These are phyloP conservation scores for Candida tetrigidarum DNA, from an alignment of 1,139 yeast genomes.

Conservation along the genomic window DNA sequence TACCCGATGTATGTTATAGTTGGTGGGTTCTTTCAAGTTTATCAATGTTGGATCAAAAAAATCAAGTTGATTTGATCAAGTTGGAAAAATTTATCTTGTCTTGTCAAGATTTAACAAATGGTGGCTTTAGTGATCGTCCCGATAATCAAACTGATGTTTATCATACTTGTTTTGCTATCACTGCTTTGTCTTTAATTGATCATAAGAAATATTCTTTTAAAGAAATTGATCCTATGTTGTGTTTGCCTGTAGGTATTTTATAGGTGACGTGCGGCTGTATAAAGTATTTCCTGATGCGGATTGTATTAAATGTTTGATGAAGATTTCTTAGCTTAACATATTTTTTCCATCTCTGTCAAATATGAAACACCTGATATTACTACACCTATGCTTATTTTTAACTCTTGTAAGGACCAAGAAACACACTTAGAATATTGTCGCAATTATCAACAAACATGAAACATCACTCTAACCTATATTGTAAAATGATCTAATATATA, in stretches of 20 bases:
- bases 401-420: too few relatives aligned
- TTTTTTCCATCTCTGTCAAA: not conserved
- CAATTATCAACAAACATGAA: constrained; percentile 1
- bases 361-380: not conserved
- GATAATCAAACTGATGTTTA: constrained; percentile 92
- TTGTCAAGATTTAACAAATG: constrained; percentile 78
- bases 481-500: too few relatives aligned
- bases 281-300: not conserved
- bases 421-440: not conserved
- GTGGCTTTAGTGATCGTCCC: constrained; percentile 93
- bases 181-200: constrained; percentile 81
- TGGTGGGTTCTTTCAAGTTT: constrained; percentile 97
- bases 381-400: not conserved
- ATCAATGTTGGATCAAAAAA: constrained; percentile 63
- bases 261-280: constrained; percentile 32
- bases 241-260: constrained; percentile 69
- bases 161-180: constrained; percentile 89
- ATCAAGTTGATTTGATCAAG: constrained; percentile 74
- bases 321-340: too few relatives aligned
- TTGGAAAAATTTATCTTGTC: constrained; percentile 67
- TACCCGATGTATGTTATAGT: constrained; percentile 95
- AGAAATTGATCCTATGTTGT: constrained; percentile 81
- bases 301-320: not conserved
- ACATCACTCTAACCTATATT: not conserved
- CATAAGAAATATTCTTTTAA: constrained; percentile 50